Evolutionary conservation across 1,284 basidiomycete genomes (phyloP), one percentile per base, ranked within the genome.

Genomic region (Ustilago xerochloae): DNA sequence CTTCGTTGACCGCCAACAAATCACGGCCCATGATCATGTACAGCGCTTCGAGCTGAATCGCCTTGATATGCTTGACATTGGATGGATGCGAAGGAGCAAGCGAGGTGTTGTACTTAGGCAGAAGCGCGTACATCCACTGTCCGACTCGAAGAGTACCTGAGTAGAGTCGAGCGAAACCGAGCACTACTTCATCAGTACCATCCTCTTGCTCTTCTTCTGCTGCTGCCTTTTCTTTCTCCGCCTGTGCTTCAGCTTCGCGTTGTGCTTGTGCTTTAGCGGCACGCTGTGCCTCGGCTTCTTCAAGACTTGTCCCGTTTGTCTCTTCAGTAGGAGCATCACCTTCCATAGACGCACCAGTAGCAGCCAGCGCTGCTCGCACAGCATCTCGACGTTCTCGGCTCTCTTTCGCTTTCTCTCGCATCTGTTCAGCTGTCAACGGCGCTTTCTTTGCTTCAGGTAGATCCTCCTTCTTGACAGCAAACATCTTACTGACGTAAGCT

Each of bases 11-110:
- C 0, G 91, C 88, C 0, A 93, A 89, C 18, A 99, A 88, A 81
- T 98, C 95, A 38, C 93, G 88, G 3, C 97, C 97, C 97, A 99
- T 99, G 93, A 99, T 97, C 75, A 92, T 90, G 86, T 98, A 99
- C 57, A 99, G 85, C 6, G 90, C 90, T 66, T 91, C 89, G 6
- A 94, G 89, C 20, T 86, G 88, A 16, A 91, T 88, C 9, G 87
- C 85, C n/a, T 88, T 66, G 48, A 94, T 78, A 81, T 92, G 89
- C 70, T 89, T 89, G n/a, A 85, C 86, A 85, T 83, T 82, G 30
- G 86, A 85, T 8, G 90, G 88, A 79, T 96, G 90, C 1, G 86
- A 86, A 0, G 92, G 90, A 2, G 88, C 88, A 5, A 93, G 86
- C 1, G 88, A 70, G n/a, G 88, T 81, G 78, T 91, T 89, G 86